These are phyloP conservation scores for Ajuga chamaepitys DNA, from an alignment of 257 asterid species.

Conservation along the genomic window DNA sequence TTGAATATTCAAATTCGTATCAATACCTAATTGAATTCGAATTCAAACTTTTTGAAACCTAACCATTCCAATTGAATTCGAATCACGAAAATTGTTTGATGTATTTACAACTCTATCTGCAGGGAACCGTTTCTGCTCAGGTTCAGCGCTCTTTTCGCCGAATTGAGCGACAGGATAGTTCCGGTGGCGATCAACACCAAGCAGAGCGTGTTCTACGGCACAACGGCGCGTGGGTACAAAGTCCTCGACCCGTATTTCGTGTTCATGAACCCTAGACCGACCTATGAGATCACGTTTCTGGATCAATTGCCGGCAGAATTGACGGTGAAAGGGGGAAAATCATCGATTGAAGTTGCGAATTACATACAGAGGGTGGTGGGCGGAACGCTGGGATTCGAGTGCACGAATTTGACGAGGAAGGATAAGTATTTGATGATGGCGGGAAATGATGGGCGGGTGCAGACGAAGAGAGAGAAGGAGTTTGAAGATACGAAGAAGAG, in stretches of 20 bases:
- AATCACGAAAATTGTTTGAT: no score
- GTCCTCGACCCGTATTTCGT: constrained; percentile 71
- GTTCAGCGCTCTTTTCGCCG: constrained; percentile 89
- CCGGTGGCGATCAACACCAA: constrained; percentile 70
- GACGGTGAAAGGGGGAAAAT: constrained; percentile 53
- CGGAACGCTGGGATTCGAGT: constrained; percentile 78
- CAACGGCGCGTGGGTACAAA: constrained; percentile 71
- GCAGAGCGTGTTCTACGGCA: constrained; percentile 73
- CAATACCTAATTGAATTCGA: no score
- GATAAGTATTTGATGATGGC: constrained; percentile 82
- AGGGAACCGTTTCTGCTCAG: constrained; percentile 70
- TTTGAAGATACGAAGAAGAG: constrained; percentile 3
- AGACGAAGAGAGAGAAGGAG: constrained; percentile 19
- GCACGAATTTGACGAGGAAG: constrained; percentile 75
- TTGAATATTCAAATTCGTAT: no score
- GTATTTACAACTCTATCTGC: no score
- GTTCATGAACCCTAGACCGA: constrained; percentile 88
- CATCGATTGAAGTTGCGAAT: constrained; percentile 80
- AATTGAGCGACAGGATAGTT: constrained; percentile 74
- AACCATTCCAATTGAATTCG: no score
- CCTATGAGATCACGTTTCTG: constrained; percentile 70
- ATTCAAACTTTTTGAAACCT: no score
- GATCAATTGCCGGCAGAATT: constrained; percentile 57
- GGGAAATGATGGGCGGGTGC: constrained; percentile 71
- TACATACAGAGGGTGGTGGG: constrained; percentile 67